Evolutionary conservation across 345 rosid genomes (phyloP), one percentile per base, ranked within the genome.

Genomic region (Populus davidiana): DNA sequence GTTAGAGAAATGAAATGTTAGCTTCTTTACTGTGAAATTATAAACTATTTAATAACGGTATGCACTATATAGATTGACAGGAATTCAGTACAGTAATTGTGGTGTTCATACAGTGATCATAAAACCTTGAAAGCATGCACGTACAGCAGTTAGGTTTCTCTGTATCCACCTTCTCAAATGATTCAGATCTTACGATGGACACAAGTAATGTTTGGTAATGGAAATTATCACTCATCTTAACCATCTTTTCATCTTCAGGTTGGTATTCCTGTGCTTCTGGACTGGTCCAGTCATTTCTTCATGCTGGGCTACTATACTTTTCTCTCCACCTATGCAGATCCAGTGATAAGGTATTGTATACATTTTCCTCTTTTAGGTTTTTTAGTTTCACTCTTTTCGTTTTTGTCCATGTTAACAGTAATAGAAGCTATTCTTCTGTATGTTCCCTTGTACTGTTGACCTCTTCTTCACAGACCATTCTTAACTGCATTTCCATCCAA

Each of bases 231-330:
- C 38, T 69, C 41, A 56, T 52, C n/a, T 52, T 36, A 62, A 47
- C 6, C 14, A 33, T 47, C 29, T 20, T 49, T 13, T 71, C 36
- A 44, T 49, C 35, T 69, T 77, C 89, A 93, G 97, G 99, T 93
- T 47, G 97, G 95, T 21, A 81, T 90, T 61, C 89, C 89, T 36
- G 93, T 87, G 78, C 93, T 95, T 67, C 83, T 93, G 1, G 92
- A 93, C 78, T 95, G 99, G 98, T 89, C 88, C 33, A 88, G 86
- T 70, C 97, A 93, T 80, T 93, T 89, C 83, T 86, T 91, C 87
- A 87, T 95, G 94, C 88, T 95, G 67, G 92, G 96, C 33, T 89
- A 79, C 72, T 95, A 93, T 78, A 93, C 99, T 2, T 83, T 95
- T 79, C 97, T 93, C 78, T 91, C 96, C 8, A 86, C 90, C 78